Evolutionary conservation across 305 asterid genomes (phyloP).

Genomic region (Withania somnifera): DNA sequence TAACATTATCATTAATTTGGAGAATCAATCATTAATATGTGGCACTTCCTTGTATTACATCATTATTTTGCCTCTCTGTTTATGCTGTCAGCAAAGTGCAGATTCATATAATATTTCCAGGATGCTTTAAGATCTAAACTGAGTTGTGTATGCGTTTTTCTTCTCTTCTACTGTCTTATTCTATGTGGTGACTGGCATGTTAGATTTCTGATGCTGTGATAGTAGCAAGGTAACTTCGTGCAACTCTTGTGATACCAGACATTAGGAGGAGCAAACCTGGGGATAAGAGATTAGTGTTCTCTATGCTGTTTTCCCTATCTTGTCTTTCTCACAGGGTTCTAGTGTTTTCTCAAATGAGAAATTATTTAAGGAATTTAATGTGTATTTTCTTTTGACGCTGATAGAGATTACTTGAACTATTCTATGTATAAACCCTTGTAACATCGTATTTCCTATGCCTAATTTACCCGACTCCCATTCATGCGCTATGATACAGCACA

Average conservation of each 20-base stretch:
- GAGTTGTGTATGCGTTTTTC: background rate
- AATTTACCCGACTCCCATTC: background rate
- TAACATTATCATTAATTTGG: too few species aligned
- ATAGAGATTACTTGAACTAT: background rate
- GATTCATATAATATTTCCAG: background rate
- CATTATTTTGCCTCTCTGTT: background rate
- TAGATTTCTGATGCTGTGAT: slow-evolving; percentile 95
- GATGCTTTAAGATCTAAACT: background rate
- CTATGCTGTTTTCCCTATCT: background rate
- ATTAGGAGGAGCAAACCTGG: slow-evolving; percentile 77
- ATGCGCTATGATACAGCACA: background rate
- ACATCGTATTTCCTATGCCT: background rate
- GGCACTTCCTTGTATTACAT: background rate
- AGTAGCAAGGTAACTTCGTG: slow-evolving; percentile 78
- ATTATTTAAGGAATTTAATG: background rate
- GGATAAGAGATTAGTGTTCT: slow-evolving; percentile 49
- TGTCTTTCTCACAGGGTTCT: background rate
- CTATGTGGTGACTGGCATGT: slow-evolving; percentile 1
- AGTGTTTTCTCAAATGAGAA: background rate
- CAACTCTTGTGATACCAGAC: slow-evolving; percentile 91
- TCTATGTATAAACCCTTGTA: background rate
- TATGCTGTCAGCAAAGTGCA: background rate
- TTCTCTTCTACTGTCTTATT: background rate
- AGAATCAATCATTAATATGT: background rate
- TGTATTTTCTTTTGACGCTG: background rate